Evolutionary conservation across 768 basidiomycete genomes (phyloP).

Genomic region (Sistotremastrum niveocremeum): DNA sequence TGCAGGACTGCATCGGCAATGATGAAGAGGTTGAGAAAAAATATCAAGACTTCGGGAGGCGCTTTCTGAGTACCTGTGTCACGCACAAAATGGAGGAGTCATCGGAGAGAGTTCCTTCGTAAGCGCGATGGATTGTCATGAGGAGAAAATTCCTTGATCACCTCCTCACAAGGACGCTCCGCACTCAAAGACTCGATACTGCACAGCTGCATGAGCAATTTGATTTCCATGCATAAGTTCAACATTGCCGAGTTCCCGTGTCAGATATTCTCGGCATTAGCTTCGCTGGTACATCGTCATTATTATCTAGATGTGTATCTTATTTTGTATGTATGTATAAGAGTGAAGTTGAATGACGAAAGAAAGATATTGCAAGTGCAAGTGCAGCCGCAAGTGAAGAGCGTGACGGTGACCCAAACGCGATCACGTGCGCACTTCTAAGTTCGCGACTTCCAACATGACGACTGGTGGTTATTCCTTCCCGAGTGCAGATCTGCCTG

Average conservation of each 20-base stretch:
- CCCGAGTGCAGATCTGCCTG: constrained; percentile 1
- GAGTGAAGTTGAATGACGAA: neutral
- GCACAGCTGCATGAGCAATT: constrained; percentile 1
- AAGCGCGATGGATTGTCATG: too few relatives aligned
- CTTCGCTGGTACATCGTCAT: neutral
- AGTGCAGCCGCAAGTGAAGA: neutral
- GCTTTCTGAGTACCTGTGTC: constrained; percentile 5
- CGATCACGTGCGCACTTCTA: neutral
- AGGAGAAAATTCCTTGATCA: neutral
- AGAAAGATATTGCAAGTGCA: neutral
- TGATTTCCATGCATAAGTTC: constrained; percentile 1
- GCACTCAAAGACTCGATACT: constrained; percentile 1
- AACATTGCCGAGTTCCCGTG: neutral
- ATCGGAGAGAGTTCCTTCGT: neutral
- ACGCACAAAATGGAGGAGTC: constrained; percentile 1
- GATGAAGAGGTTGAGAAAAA: constrained; percentile 2
- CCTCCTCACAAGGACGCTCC: neutral
- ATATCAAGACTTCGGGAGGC: constrained; percentile 7
- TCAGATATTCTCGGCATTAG: neutral
- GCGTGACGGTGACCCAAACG: neutral
- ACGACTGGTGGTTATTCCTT: neutral
- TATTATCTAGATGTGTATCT: neutral
- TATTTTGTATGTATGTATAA: neutral
- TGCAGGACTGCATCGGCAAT: neutral
- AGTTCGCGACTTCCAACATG: neutral